Conservation (phyloP, 2,329 filamentous ascomycete genomes). For the Paecilomyces dactylethromorphus region DNA sequence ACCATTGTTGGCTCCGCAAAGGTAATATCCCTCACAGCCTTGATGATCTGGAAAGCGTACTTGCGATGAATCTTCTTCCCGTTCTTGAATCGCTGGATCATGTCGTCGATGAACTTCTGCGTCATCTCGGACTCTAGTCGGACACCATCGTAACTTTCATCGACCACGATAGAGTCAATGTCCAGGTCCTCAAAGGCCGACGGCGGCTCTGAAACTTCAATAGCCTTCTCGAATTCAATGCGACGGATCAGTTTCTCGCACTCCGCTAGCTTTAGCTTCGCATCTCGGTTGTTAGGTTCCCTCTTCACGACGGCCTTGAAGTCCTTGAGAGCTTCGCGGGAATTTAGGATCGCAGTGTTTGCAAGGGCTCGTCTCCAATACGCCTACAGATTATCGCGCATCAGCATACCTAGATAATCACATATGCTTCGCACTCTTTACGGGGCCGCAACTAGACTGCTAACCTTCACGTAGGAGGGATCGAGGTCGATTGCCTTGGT, state of each 20-base stretch:
- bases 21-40: conserved; percentile 82
- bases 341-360: conserved; percentile 82
- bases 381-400: conserved; percentile 50
- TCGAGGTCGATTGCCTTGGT: conserved; percentile 88
- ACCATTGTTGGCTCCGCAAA: conserved; percentile 96
- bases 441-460: conserved; percentile 5
- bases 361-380: conserved; percentile 92
- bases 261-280: conserved; percentile 81
- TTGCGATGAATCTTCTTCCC: conserved; percentile 94
- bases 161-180: conserved; percentile 75
- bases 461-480: conserved; percentile 78
- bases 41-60: conserved; percentile 94
- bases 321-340: conserved; percentile 81
- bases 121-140: conserved; percentile 78
- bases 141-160: conserved; percentile 78
- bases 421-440: not conserved
- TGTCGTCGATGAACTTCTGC: conserved; percentile 92
- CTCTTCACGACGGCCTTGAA: conserved; percentile 87
- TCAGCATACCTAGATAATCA: not conserved
- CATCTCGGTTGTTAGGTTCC: conserved; percentile 82
- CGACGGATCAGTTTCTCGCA: conserved; percentile 93
- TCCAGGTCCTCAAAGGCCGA: conserved; percentile 89
- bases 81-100: conserved; percentile 91
- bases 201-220: conserved; percentile 85
- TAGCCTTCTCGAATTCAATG: conserved; percentile 87